These are phyloP conservation scores for Sanghuangporus baumii DNA, from an alignment of 1,284 basidiomycete genomes.

Conservation along the genomic window DNA sequence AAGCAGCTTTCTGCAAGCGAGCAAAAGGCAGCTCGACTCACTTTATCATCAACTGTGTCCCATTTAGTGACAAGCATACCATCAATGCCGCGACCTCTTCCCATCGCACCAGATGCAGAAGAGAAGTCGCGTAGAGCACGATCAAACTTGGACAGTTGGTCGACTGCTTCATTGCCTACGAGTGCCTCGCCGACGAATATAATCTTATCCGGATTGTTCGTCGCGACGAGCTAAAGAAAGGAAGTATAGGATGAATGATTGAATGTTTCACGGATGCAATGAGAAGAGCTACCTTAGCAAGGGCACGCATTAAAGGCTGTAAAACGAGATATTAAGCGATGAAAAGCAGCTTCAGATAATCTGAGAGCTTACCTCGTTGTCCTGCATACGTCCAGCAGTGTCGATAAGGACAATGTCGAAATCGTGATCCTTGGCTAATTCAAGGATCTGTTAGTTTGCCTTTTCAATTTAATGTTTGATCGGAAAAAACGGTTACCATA, in stretches of 20 bases:
- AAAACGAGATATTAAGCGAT: constrained; percentile 6
- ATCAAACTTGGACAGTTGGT: constrained; percentile 93
- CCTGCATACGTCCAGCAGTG: constrained; percentile 98
- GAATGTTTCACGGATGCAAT: background rate
- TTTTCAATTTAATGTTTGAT: background rate
- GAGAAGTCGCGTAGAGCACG: constrained; percentile 87
- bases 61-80: constrained; percentile 97
- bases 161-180: constrained; percentile 95
- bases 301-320: constrained; percentile 91
- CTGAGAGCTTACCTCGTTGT: constrained; percentile 72
- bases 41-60: constrained; percentile 95
- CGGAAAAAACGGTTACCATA: constrained; percentile 53
- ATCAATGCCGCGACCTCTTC: constrained; percentile 86
- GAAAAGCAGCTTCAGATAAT: background rate
- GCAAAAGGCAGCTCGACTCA: constrained; percentile 25
- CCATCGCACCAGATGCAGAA: constrained; percentile 51
- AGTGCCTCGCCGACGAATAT: constrained; percentile 95
- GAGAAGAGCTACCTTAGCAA: constrained; percentile 70
- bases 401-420: constrained; percentile 96
- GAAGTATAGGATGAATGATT: constrained; percentile 9
- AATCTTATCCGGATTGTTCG: constrained; percentile 93
- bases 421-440: constrained; percentile 71
- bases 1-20: constrained; percentile 8
- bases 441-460: background rate
- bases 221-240: constrained; percentile 66